Evolutionary conservation across 306 rosid species (phyloP), one percentile per base, ranked within the genome.

Genomic region (Betula pendula): DNA sequence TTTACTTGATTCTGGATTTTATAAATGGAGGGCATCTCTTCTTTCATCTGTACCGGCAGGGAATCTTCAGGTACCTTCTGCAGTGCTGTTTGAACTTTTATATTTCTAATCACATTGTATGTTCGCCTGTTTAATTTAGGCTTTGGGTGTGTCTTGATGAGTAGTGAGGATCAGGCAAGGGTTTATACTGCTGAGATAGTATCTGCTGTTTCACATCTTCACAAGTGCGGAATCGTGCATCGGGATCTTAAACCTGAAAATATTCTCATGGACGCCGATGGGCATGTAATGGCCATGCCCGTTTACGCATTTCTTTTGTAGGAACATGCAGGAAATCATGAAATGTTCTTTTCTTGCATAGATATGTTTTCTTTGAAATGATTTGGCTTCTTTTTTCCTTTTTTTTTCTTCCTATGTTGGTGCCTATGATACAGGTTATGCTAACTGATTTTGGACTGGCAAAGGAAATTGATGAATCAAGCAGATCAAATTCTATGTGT

Each of bases 241-340:
- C 92, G 97, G 44, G 98, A 94, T 80, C 97, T 94, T 82, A 94
- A 94, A 77, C 98, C 98, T 42, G 98, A 95, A 82, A 95, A 95
- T 77, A 93, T 90, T 83, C 96, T 95, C 58, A 84, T 95, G 96
- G 97, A 92, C 44, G 81, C 96, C 25, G 86, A 92, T 70, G 98
- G 98, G 35, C 98, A 95, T 88, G 97, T 95, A 88, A 88, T 89
- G 79, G 14, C 80, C 48, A 63, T 81, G 82, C 52, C 59, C 29
- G 71, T 77, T 73, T 42, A 33, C 72, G 71, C 35, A n/a, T 58
- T 81, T 76, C 73, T 76, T 62, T 79, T 75, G 10, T 66, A 73
- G 75, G 56, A 72, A 58, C 73, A 48, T 74, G 81, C 68, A 49
- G 44, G 58, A 69, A n/a, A 11, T 79, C 62, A 20, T 73, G 27